Evolutionary conservation across 768 basidiomycete genomes (phyloP).

Genomic region (Podaxis pistillaris): DNA sequence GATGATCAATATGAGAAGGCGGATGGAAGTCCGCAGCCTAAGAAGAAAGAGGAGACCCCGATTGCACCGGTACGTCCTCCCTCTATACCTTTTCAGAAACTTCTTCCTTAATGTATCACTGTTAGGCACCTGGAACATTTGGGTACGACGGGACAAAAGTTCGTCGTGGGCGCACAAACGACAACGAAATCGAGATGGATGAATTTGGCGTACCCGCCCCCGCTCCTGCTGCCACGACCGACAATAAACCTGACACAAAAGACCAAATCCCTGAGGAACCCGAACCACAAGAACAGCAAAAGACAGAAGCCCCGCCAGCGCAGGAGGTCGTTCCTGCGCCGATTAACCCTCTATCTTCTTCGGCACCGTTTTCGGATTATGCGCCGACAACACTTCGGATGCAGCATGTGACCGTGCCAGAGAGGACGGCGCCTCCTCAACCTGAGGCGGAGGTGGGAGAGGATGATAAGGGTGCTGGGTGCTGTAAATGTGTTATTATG

Average conservation of each 20-base stretch:
- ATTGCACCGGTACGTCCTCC: slow-evolving; percentile 56
- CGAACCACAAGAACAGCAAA: slow-evolving; percentile 20
- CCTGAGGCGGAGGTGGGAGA: slow-evolving; percentile 38
- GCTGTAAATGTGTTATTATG: slow-evolving; percentile 86
- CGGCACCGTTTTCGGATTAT: slow-evolving; percentile 67
- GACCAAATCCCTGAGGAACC: slow-evolving; percentile 14
- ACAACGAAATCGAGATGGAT: slow-evolving; percentile 55
- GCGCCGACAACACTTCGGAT: slow-evolving; percentile 25
- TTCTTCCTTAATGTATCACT: slow-evolving; percentile 1
- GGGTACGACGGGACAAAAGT: slow-evolving; percentile 75
- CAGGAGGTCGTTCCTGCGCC: slow-evolving; percentile 31
- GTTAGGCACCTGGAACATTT: slow-evolving; percentile 85
- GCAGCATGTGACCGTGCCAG: not conserved
- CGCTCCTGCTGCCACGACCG: not conserved
- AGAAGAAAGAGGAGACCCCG: slow-evolving; percentile 30
- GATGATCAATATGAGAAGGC: slow-evolving; percentile 67
- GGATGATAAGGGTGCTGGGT: slow-evolving; percentile 53
- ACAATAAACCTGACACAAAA: not conserved
- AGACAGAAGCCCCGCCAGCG: slow-evolving; percentile 21
- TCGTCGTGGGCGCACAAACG: slow-evolving; percentile 42
- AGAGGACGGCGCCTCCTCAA: not conserved
- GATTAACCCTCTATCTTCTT: slow-evolving; percentile 45
- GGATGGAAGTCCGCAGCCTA: slow-evolving; percentile 65
- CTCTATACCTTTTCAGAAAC: slow-evolving; percentile 2
- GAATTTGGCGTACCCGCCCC: slow-evolving; percentile 54